phyloP scores from a whole-genome alignment of 1,284 basidiomycete species.

The Xerocomus amazonicus region DNA sequence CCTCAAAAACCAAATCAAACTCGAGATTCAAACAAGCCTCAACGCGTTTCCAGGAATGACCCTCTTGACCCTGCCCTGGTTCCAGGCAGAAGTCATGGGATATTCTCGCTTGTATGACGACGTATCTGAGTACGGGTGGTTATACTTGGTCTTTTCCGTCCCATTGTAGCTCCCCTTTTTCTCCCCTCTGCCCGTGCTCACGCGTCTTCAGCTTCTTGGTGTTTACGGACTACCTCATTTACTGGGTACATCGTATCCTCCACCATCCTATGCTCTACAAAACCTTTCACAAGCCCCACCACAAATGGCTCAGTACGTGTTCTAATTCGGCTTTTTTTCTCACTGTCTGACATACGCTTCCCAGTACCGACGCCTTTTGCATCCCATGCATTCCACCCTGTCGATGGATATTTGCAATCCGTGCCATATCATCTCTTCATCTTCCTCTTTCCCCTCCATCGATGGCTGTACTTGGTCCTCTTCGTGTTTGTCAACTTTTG shows the following conservation, averaged over 20 bases:
- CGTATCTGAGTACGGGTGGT: slow-evolving; percentile 68
- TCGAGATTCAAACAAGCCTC: slow-evolving; percentile 80
- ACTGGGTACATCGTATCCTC: slow-evolving; percentile 92
- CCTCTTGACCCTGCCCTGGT: slow-evolving; percentile 88
- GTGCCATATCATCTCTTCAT: slow-evolving; percentile 94
- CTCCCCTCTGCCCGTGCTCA: slow-evolving; percentile 6
- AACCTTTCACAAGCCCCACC: slow-evolving; percentile 91
- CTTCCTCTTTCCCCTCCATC: slow-evolving; percentile 90
- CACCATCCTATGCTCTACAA: slow-evolving; percentile 91
- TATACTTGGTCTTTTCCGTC: slow-evolving; percentile 60
- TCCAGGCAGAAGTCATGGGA: slow-evolving; percentile 89
- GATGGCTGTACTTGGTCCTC: slow-evolving; percentile 73
- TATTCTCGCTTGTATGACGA: slow-evolving; percentile 79
- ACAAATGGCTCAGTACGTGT: slow-evolving; percentile 92
- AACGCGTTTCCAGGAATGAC: slow-evolving; percentile 80
- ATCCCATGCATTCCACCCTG: slow-evolving; percentile 94
- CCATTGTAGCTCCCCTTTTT: slow-evolving; percentile 49
- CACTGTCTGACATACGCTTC: slow-evolving; percentile 2
- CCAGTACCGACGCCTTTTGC: slow-evolving; percentile 95
- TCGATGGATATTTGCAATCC: slow-evolving; percentile 94
- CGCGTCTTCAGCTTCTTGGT: slow-evolving; percentile 62
- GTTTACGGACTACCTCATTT: slow-evolving; percentile 91
- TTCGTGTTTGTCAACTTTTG: slow-evolving; percentile 91
- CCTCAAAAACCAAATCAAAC: slow-evolving; percentile 80
- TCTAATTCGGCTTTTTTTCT: background rate